A percentile compares a stretch with the other conserved stretches of the same genome.
phyloP scores from a whole-genome alignment of 2,329 filamentous ascomycete species.

The Ophiostoma montium region DNA sequence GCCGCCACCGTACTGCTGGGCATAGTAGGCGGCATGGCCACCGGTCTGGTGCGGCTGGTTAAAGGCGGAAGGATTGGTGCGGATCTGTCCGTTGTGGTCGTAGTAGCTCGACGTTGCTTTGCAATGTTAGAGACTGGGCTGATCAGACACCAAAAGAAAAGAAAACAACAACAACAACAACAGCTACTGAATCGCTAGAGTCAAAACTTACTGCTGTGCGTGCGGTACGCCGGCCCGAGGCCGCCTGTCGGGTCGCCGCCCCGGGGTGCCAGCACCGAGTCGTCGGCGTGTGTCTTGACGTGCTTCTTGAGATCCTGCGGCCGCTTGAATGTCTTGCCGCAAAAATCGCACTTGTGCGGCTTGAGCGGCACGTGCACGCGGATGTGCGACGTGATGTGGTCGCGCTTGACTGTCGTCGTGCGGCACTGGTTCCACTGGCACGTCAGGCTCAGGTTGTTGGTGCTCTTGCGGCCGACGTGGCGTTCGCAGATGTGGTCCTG shows the following conservation, averaged over 20 bases:
- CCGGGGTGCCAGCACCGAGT: slow-evolving; percentile 55
- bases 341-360: slow-evolving; percentile 98
- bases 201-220: slow-evolving; percentile 37
- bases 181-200: not conserved
- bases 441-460: slow-evolving; percentile 93
- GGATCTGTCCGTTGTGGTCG: slow-evolving; percentile 51
- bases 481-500: slow-evolving; percentile 97
- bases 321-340: slow-evolving; percentile 96
- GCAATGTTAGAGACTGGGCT: slow-evolving; percentile 2
- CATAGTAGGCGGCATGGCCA: slow-evolving; percentile 37
- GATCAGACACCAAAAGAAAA: slow-evolving; percentile 3
- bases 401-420: slow-evolving; percentile 94
- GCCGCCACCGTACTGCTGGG: slow-evolving; percentile 47
- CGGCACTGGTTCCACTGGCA: slow-evolving; percentile 96
- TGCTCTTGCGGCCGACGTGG: slow-evolving; percentile 97
- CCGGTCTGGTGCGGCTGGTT: slow-evolving; percentile 40
- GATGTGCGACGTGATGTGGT: slow-evolving; percentile 98
- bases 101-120: slow-evolving; percentile 45
- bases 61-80: slow-evolving; percentile 39
- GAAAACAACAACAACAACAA: not conserved
- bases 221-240: slow-evolving; percentile 35
- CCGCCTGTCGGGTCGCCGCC: slow-evolving; percentile 36
- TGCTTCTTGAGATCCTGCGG: slow-evolving; percentile 99
- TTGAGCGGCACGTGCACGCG: slow-evolving; percentile 97
- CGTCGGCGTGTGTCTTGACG: slow-evolving; percentile 96